Conservation (phyloP, 495 filamentous ascomycete species). For the Penicillium soppii region DNA sequence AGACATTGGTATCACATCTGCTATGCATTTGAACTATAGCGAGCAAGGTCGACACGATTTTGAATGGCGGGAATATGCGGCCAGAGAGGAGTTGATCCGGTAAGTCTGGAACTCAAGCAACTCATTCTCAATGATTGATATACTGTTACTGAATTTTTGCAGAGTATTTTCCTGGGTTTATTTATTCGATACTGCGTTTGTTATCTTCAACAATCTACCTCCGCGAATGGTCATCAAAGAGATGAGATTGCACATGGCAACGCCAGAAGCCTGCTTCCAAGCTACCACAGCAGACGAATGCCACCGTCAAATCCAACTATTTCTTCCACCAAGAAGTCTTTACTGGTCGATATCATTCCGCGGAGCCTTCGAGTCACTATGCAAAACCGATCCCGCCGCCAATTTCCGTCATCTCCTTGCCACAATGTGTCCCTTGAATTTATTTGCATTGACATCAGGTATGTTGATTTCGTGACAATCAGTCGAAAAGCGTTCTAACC, state of each 20-base stretch:
- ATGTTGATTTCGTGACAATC: too few species aligned
- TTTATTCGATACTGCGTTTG: slow-evolving; percentile 28
- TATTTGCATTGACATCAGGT: slow-evolving; percentile 21
- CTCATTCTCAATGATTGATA: too few species aligned
- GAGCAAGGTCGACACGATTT: slow-evolving; percentile 15
- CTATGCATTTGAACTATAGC: slow-evolving; percentile 16
- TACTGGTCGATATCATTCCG: slow-evolving; percentile 20
- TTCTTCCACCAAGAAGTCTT: slow-evolving; percentile 2
- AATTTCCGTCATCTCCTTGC: slow-evolving; percentile 1
- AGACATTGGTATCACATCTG: slow-evolving; percentile 21
- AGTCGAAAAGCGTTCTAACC: neutral
- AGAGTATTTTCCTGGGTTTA: slow-evolving; percentile 25
- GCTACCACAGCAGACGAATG: slow-evolving; percentile 22
- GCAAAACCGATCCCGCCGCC: neutral
- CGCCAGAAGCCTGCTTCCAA: slow-evolving; percentile 32
- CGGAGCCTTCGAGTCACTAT: slow-evolving; percentile 12
- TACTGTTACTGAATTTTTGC: neutral
- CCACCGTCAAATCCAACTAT: slow-evolving; percentile 8
- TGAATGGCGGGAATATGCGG: slow-evolving; percentile 24
- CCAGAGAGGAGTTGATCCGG: slow-evolving; percentile 24
- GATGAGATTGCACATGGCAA: slow-evolving; percentile 28
- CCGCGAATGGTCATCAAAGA: slow-evolving; percentile 34
- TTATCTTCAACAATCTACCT: slow-evolving; percentile 30
- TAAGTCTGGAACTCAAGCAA: neutral
- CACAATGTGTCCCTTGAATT: slow-evolving; percentile 17